Base-by-base conservation (phyloP, 1,139 yeast species). In the Saccharomyces pastorianus region DNA sequence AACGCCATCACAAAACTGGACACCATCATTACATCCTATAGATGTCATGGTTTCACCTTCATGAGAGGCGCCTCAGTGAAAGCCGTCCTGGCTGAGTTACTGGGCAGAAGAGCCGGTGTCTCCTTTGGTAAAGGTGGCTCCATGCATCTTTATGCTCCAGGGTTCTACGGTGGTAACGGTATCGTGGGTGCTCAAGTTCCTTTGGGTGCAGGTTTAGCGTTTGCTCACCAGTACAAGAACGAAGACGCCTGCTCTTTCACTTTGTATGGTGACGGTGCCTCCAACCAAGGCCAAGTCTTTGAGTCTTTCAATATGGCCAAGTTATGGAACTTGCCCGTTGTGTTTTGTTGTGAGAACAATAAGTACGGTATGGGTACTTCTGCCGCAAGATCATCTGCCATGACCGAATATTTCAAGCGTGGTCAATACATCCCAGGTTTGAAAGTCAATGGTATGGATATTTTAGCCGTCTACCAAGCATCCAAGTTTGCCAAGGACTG, bases 341-440 rank as follows among this genome's bases (percentile, higher is more conserved):
- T 93, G 63, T 93, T 89, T 71, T 90, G 95, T 61, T 93, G 99
- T 80, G 99, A 93, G 77, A 93, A 93, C 82, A 93, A 93, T 84
- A 93, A 90, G 78, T 93, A 93, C 74, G 99, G 99, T 80, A 93
- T 93, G 99, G 99, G 99, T 77, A 93, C 99, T 54, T 77, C 99
- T 62, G 98, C 98, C 56, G 76, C 96, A 53, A 85, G 99, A 77
- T 89, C 98, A 14, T 90, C 97, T 56, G 99, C 99, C 52, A 77
- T 90, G 80, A 85, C 95, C 58, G 98, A 93, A 69, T 93, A 90
- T 82, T 88, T 87, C 84, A 89, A 93, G 85, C 90, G 99, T 78
- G 99, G 98, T 71, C 99, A 93, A 78, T 93, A 90, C 79, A 93
- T 93, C 65, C 99, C 99, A 63, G 99, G 99, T 77, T 80, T 93